Percentiles rank a stretch among this genome's conserved stretches.
Conservation (phyloP, 805 yeast species). For the Yamadazyma insecticola region DNA sequence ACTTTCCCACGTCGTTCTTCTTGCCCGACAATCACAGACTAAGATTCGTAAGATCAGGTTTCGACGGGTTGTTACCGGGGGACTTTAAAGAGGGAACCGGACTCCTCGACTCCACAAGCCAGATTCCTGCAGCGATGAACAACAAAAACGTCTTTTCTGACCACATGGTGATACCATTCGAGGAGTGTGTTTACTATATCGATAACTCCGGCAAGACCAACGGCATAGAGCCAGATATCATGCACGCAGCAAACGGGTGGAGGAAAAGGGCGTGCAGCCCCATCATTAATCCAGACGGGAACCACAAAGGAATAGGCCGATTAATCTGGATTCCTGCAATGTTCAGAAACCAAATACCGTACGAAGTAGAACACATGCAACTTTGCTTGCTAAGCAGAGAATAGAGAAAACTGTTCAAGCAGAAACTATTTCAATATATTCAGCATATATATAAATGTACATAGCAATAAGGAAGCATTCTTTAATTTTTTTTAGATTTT, state of each 20-base stretch:
- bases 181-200: conserved; percentile 62
- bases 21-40: conserved; percentile 61
- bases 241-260: background rate
- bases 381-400: conserved; percentile 46
- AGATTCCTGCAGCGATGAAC: conserved; percentile 65
- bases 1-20: conserved; percentile 85
- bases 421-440: no score
- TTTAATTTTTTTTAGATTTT: no score
- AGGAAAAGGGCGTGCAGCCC: background rate
- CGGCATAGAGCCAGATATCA: conserved; percentile 35
- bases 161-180: conserved; percentile 46
- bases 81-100: conserved; percentile 55
- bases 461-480: background rate
- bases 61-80: conserved; percentile 85
- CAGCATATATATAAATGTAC: background rate
- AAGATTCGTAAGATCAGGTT: conserved; percentile 69
- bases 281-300: conserved; percentile 48
- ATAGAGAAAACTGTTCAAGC: no score
- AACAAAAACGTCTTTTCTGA: conserved; percentile 64
- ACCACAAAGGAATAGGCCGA: conserved; percentile 52
- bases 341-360: conserved; percentile 20
- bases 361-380: conserved; percentile 41
- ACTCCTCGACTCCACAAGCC: conserved; percentile 33
- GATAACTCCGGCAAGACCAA: conserved; percentile 45
- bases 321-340: conserved; percentile 46